These are phyloP conservation scores for Penicillium antarcticum DNA, from an alignment of 495 filamentous ascomycete species.

Conservation along the genomic window DNA sequence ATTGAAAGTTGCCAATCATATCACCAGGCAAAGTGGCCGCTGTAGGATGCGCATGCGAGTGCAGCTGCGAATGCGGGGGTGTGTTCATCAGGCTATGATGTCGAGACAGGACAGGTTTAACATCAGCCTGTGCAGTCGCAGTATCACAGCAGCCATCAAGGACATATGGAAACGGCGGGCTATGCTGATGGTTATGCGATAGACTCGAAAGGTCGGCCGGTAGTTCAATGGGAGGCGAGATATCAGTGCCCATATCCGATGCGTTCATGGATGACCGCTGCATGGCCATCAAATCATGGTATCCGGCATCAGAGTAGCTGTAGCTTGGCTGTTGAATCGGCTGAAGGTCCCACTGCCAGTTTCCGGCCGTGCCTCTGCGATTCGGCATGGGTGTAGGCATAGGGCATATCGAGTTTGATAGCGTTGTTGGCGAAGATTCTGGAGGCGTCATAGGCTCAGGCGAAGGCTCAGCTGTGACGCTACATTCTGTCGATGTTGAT, in stretches of 20 bases:
- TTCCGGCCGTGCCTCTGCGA: constrained; percentile 5
- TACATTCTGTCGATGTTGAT: constrained; percentile 40
- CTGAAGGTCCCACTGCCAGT: constrained; percentile 38
- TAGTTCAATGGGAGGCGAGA: constrained; percentile 17
- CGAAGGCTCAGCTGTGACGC: constrained; percentile 39
- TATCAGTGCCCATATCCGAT: constrained; percentile 17
- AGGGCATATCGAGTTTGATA: constrained; percentile 10
- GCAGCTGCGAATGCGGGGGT: constrained; percentile 3
- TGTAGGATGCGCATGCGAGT: constrained; percentile 6
- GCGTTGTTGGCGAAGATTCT: constrained; percentile 27
- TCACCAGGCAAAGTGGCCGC: constrained; percentile 21
- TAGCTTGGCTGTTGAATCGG: constrained; percentile 20
- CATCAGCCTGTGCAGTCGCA: constrained; percentile 10
- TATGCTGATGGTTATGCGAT: constrained; percentile 6
- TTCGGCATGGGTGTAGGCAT: constrained; percentile 20
- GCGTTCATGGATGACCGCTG: constrained; percentile 17
- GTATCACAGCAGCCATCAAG: constrained; percentile 13
- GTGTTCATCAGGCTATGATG: constrained; percentile 15
- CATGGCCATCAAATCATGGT: constrained; percentile 22
- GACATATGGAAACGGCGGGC: constrained; percentile 16
- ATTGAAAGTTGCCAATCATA: constrained; percentile 27
- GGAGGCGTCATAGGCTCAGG: constrained; percentile 40
- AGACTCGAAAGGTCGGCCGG: constrained; percentile 5
- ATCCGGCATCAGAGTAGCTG: constrained; percentile 21
- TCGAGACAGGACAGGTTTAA: constrained; percentile 9